phyloP scores from a whole-genome alignment of 164 flowering plant species.

The Echeveria elegans region DNA sequence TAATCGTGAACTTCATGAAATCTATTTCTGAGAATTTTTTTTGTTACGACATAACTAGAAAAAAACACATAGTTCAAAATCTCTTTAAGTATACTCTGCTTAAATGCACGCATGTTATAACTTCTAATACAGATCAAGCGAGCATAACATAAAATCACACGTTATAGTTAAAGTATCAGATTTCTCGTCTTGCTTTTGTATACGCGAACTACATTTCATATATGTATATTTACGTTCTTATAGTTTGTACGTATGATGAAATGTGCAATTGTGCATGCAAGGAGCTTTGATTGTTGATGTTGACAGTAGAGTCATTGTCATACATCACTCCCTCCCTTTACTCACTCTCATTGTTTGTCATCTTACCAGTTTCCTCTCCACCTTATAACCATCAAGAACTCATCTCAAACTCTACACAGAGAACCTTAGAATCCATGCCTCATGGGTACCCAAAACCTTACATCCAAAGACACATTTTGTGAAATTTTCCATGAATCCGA shows the following conservation, averaged over 20 bases:
- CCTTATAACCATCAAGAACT: background rate
- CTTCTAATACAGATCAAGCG: background rate
- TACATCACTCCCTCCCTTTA: background rate
- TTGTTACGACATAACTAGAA: background rate
- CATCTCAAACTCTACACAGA: background rate
- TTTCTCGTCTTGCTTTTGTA: background rate
- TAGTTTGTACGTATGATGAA: background rate
- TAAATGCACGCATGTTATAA: background rate
- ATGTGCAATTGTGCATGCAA: constrained; percentile 8
- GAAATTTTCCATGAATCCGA: constrained; percentile 2
- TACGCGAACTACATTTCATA: background rate
- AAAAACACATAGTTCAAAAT: background rate
- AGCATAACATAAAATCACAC: background rate
- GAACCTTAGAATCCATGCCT: background rate
- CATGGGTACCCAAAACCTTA: background rate
- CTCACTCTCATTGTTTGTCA: background rate
- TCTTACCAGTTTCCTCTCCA: background rate
- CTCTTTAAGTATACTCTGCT: background rate
- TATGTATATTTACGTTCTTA: background rate
- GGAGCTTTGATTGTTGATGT: constrained; percentile 4
- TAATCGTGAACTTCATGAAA: background rate
- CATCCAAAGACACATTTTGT: background rate
- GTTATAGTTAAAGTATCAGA: background rate
- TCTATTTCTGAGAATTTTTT: background rate
- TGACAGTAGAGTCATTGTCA: constrained; percentile 7